Evolutionary conservation across 2,329 filamentous ascomycete genomes (phyloP).

Genomic region (Pezicula neosporulosa): DNA sequence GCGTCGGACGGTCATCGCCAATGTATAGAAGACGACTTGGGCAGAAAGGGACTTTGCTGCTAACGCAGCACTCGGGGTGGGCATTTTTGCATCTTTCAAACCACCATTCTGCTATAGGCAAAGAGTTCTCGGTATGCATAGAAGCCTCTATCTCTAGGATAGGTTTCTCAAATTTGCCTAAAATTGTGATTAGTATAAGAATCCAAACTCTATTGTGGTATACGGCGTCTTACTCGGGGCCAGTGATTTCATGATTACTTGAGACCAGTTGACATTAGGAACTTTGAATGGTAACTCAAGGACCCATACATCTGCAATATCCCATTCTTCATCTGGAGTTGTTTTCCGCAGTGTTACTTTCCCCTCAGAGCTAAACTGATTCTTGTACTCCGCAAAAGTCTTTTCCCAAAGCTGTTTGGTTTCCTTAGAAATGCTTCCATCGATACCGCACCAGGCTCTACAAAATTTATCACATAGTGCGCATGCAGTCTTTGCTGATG

Average conservation of each 20-base stretch:
- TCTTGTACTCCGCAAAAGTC: background rate
- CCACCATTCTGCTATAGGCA: background rate
- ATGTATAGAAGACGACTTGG: background rate
- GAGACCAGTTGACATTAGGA: background rate
- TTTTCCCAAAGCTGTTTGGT: background rate
- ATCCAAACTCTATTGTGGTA: background rate
- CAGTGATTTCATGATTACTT: background rate
- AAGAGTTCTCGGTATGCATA: background rate
- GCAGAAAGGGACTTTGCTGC: background rate
- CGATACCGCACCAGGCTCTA: background rate
- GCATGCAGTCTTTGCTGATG: background rate
- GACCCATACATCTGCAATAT: background rate
- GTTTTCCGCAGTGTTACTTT: background rate
- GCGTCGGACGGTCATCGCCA: background rate
- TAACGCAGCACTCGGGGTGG: background rate
- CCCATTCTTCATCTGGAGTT: background rate
- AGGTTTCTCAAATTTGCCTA: background rate
- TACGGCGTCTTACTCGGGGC: background rate
- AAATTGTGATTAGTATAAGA: background rate
- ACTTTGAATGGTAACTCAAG: background rate
- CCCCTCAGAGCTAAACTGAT: background rate
- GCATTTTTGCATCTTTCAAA: background rate
- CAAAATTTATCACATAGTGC: background rate
- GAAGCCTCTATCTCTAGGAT: background rate
- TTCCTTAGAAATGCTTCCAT: background rate